phyloP scores from a whole-genome alignment of 306 rosid genomes.

The Ormosia semicastrata region DNA sequence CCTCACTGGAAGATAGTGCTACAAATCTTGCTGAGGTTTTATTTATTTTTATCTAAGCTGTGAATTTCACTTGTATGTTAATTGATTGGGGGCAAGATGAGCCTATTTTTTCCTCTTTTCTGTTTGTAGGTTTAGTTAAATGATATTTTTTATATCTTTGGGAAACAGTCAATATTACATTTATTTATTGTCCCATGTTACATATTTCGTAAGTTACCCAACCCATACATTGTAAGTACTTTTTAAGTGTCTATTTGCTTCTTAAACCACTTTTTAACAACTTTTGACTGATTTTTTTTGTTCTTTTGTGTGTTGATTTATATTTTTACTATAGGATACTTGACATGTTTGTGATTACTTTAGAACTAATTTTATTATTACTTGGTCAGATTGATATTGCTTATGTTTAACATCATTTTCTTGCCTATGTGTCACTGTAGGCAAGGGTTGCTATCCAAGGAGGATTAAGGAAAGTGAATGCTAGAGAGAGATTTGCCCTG shows the following conservation, averaged over 20 bases:
- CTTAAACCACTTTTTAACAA: neutral
- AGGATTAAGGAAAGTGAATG: constrained; percentile 60
- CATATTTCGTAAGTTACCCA: neutral
- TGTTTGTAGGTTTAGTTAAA: neutral
- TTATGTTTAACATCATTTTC: neutral
- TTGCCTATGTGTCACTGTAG: constrained; percentile 37
- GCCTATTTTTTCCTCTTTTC: neutral
- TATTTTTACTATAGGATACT: neutral
- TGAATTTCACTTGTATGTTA: neutral
- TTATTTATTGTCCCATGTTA: neutral
- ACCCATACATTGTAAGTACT: neutral
- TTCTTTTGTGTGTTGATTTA: neutral
- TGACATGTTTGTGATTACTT: neutral
- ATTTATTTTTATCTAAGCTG: neutral
- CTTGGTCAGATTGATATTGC: neutral
- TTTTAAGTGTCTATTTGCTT: neutral
- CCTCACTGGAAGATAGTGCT: constrained; percentile 84
- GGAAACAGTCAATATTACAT: neutral
- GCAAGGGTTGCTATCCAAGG: constrained; percentile 92
- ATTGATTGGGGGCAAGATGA: neutral
- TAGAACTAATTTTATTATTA: constrained; percentile 1
- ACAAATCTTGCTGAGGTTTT: constrained; percentile 88
- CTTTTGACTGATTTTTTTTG: neutral
- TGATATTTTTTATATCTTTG: neutral
- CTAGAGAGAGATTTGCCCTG: constrained; percentile 52